Evolutionary conservation across 1,284 basidiomycete species (phyloP).

Genomic region (Fomitopsis palustris): DNA sequence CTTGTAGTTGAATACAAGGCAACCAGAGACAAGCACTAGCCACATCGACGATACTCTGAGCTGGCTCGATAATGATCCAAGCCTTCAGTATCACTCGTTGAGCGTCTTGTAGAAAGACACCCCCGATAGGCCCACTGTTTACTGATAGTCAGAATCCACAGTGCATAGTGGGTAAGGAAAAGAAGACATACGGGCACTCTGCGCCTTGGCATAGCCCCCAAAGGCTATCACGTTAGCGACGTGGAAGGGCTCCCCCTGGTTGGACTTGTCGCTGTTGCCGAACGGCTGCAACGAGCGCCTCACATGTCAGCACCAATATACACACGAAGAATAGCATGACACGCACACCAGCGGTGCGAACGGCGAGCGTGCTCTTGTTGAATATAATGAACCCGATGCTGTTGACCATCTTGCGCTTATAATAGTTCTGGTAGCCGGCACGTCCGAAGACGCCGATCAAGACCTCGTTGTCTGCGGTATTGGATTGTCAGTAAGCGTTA

Average conservation of each 20-base stretch:
- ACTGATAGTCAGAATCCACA: too few relatives aligned
- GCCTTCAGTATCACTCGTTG: not conserved
- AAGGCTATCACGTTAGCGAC: constrained; percentile 12
- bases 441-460: constrained; percentile 13
- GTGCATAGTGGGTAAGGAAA: too few relatives aligned
- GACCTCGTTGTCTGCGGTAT: constrained; percentile 9
- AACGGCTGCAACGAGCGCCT: constrained; percentile 9
- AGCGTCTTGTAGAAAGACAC: constrained; percentile 14
- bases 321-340: not conserved
- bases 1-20: not conserved
- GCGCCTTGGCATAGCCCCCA: constrained; percentile 10
- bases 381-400: constrained; percentile 15
- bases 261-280: constrained; percentile 9
- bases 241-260: constrained; percentile 13
- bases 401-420: constrained; percentile 13
- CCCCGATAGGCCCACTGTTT: constrained; percentile 10
- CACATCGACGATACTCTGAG: not conserved
- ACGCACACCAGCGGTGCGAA: constrained; percentile 11
- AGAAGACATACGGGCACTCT: too few relatives aligned
- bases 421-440: constrained; percentile 11
- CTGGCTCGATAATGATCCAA: not conserved
- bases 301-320: not conserved
- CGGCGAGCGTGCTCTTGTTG: constrained; percentile 2
- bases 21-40: not conserved
- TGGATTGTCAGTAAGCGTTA: not conserved